Percentiles rank a stretch among this genome's conserved stretches.
These are phyloP conservation scores for Olyra latifolia DNA, from an alignment of 176 grass and related monocot species.

Conservation along the genomic window DNA sequence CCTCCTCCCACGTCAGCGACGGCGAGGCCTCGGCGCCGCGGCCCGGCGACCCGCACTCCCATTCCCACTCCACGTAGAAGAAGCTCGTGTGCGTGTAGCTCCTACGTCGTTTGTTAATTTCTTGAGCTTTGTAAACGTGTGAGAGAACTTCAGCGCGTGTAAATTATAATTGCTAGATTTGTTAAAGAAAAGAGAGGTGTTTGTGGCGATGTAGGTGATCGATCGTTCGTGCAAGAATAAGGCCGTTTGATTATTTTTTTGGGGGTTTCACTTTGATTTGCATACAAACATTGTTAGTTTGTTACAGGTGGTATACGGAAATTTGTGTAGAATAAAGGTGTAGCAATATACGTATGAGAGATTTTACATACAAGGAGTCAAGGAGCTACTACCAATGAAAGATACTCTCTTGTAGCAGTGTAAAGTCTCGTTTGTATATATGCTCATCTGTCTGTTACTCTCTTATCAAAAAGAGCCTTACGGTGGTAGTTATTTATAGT, in stretches of 20 bases:
- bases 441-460: background rate
- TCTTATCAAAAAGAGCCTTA: too few species aligned
- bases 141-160: constrained; percentile 29
- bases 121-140: background rate
- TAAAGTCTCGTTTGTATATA: background rate
- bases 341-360: background rate
- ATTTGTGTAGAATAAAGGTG: background rate
- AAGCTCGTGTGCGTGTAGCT: background rate
- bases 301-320: background rate
- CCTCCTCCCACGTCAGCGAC: constrained; percentile 41
- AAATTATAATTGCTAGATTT: constrained; percentile 17
- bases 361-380: background rate
- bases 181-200: background rate
- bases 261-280: background rate
- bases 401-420: background rate
- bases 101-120: background rate
- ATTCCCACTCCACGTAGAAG: constrained; percentile 21
- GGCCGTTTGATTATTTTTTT: background rate
- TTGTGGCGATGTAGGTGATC: background rate
- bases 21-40: background rate
- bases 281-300: background rate
- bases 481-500: too few species aligned
- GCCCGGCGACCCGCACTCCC: background rate
- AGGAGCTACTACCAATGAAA: constrained; percentile 13
- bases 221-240: constrained; percentile 16